phyloP scores from a whole-genome alignment of 225 moss, liverwort and hornwort species.

The Pseudoscleropodium purum region DNA sequence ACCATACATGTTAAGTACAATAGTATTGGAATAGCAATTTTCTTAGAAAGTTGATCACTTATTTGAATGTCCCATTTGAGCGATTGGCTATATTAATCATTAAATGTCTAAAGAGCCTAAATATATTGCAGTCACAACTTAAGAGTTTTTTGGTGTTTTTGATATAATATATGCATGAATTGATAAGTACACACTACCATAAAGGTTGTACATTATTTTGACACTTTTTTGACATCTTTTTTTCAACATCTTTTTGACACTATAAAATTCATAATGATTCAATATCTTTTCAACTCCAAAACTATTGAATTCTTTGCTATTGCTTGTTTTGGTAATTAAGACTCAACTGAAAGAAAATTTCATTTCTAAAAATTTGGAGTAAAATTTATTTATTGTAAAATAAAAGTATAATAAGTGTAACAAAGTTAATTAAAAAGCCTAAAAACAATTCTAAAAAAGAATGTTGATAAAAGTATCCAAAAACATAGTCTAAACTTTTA shows the following conservation, averaged over 20 bases:
- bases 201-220: not conserved
- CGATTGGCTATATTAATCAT: not conserved
- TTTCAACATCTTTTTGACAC: not conserved
- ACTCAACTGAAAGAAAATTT: not conserved
- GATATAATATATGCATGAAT: not conserved
- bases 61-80: not conserved
- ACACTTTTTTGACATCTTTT: not conserved
- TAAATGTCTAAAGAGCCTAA: not conserved
- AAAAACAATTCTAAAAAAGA: not conserved
- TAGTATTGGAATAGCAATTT: not conserved
- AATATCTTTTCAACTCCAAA: not conserved
- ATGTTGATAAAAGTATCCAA: not conserved
- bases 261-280: not conserved
- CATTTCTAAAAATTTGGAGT: not conserved
- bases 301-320: not conserved
- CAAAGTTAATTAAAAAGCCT: too few species aligned
- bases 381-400: too few species aligned
- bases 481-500: accelerated
- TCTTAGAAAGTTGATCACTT: not conserved
- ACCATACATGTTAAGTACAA: not conserved
- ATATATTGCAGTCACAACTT: not conserved
- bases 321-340: accelerated
- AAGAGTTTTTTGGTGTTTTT: not conserved
- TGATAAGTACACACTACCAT: not conserved
- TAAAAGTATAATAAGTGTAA: too few species aligned